Percentiles rank a stretch among this genome's conserved stretches.
Evolutionary conservation across 768 basidiomycete species (phyloP).

Genomic region (Hericium erinaceus): DNA sequence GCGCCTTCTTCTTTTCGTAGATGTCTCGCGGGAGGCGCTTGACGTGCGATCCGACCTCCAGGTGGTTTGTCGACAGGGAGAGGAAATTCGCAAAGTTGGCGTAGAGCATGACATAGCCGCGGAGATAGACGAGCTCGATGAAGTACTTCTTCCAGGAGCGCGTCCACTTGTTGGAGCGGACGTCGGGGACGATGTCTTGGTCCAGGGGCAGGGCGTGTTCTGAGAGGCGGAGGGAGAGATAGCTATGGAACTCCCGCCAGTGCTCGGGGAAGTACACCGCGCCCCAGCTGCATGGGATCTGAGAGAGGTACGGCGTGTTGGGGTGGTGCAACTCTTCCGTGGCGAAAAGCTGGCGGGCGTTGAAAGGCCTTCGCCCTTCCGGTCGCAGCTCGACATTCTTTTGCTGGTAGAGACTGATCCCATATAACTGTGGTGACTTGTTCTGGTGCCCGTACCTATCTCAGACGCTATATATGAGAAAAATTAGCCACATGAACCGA

Average conservation of each 20-base stretch:
- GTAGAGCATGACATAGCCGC: conserved; percentile 84
- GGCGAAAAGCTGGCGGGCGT: conserved; percentile 53
- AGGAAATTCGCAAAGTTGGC: conserved; percentile 67
- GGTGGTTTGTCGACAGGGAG: conserved; percentile 84
- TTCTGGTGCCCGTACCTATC: conserved; percentile 46
- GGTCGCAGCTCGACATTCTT: conserved; percentile 68
- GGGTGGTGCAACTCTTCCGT: conserved; percentile 29
- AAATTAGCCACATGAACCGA: neutral
- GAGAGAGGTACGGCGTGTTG: conserved; percentile 70
- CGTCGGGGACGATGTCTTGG: conserved; percentile 51
- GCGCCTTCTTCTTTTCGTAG: conserved; percentile 44
- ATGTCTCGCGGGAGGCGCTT: conserved; percentile 38
- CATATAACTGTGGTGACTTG: conserved; percentile 47
- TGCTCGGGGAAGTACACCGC: conserved; percentile 85
- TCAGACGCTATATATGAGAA: neutral
- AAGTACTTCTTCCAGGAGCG: conserved; percentile 86
- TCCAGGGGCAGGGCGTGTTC: conserved; percentile 23
- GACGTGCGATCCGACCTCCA: conserved; percentile 80
- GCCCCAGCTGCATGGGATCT: conserved; percentile 88
- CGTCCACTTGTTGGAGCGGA: conserved; percentile 76
- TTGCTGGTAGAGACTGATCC: conserved; percentile 81
- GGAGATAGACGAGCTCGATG: conserved; percentile 75
- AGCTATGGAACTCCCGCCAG: conserved; percentile 81
- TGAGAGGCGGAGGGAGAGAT: conserved; percentile 65
- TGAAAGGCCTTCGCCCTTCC: conserved; percentile 57